Conservation (phyloP, 73 alveolate genomes). For the Uronychia setigera region DNA sequence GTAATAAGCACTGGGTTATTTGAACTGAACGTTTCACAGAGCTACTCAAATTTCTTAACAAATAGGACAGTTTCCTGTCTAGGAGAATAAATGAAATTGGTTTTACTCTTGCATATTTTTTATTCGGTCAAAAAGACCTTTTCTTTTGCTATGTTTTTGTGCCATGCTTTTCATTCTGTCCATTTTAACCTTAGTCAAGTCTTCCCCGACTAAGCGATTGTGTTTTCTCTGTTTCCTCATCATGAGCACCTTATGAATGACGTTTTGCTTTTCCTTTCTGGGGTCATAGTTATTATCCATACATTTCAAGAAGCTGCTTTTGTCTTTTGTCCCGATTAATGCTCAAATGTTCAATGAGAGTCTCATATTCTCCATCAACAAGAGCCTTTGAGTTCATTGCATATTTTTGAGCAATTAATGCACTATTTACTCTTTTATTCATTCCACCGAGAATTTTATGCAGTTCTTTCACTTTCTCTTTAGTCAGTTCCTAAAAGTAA, state of each 20-base stretch:
- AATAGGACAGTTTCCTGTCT: neutral
- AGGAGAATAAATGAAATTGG: neutral
- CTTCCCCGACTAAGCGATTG: neutral
- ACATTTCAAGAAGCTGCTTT: neutral
- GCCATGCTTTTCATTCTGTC: neutral
- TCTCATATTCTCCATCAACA: neutral
- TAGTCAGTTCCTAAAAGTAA: neutral
- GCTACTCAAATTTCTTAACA: slow-evolving; percentile 3
- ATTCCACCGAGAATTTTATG: neutral
- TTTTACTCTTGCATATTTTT: neutral
- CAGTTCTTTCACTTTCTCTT: slow-evolving; percentile 17
- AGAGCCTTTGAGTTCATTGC: neutral
- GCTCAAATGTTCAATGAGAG: neutral
- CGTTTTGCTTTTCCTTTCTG: neutral
- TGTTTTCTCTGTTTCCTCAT: neutral
- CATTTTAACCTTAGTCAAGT: neutral
- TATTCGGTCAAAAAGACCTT: neutral
- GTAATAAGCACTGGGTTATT: neutral
- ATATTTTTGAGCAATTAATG: neutral
- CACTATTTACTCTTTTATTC: neutral
- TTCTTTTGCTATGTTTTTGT: neutral
- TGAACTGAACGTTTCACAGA: neutral
- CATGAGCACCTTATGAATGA: neutral
- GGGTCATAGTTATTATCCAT: neutral
- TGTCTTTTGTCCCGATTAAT: neutral